Conservation (phyloP, 768 basidiomycete genomes). For the Calocybe gangraenosa region DNA sequence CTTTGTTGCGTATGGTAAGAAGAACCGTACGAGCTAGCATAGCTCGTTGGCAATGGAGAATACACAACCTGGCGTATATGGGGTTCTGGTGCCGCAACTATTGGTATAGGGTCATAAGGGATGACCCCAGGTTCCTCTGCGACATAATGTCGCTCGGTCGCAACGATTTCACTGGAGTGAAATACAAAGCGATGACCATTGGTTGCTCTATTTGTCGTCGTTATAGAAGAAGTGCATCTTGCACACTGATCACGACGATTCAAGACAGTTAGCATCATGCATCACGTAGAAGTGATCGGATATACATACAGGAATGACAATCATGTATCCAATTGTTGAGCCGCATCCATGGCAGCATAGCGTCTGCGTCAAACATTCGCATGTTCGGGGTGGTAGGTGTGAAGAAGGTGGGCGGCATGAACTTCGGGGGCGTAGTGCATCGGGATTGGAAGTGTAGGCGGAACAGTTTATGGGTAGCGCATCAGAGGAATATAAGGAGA, state of each 20-base stretch:
- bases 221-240: conserved; percentile 70
- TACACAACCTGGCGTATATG: conserved; percentile 12
- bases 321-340: conserved; percentile 71
- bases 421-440: conserved; percentile 32
- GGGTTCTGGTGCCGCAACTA: conserved; percentile 13
- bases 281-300: too few relatives aligned
- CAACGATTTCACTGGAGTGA: conserved; percentile 65
- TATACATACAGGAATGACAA: conserved; percentile 54
- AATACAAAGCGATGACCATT: conserved; percentile 89
- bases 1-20: conserved; percentile 3
- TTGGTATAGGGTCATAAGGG: conserved; percentile 30
- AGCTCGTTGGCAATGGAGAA: conserved; percentile 15
- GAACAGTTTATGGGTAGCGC: conserved; percentile 77
- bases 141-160: conserved; percentile 62
- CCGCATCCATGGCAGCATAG: conserved; percentile 82
- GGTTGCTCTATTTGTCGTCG: conserved; percentile 63
- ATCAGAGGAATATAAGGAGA: conserved; percentile 82
- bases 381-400: conserved; percentile 48
- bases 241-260: conserved; percentile 38
- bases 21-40: conserved; percentile 7
- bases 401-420: conserved; percentile 31
- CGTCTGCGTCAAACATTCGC: conserved; percentile 82
- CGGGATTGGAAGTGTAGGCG: conserved; percentile 48
- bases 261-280: conserved; percentile 5
- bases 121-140: conserved; percentile 60